phyloP scores from a whole-genome alignment of 371 early-diverging fungal genomes.

The Rhizopus delemar region DNA sequence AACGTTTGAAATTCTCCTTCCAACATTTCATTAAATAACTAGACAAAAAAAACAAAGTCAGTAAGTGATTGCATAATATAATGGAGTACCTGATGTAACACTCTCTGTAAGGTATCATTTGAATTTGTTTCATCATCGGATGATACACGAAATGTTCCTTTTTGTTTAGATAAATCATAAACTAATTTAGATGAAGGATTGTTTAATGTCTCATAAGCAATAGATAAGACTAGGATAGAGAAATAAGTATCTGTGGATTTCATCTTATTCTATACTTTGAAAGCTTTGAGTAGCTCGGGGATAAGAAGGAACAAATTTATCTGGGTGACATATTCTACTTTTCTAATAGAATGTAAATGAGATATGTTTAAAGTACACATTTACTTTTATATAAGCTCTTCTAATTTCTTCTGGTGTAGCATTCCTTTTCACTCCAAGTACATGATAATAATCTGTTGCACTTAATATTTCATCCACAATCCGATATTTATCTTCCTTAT shows the following conservation, averaged over 20 bases:
- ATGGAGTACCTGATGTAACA: slow-evolving; percentile 56
- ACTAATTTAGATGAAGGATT: slow-evolving; percentile 56
- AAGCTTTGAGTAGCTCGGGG: slow-evolving; percentile 40
- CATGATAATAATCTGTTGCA: slow-evolving; percentile 40
- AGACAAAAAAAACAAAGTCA: background rate
- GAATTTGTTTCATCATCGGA: slow-evolving; percentile 31
- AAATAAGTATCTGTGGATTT: background rate
- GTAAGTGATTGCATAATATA: background rate
- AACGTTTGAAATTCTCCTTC: slow-evolving; percentile 69
- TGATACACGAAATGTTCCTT: slow-evolving; percentile 34
- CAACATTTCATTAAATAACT: slow-evolving; percentile 65
- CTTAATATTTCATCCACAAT: slow-evolving; percentile 42
- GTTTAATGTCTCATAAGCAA: slow-evolving; percentile 65
- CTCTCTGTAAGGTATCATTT: slow-evolving; percentile 57
- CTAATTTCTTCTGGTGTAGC: slow-evolving; percentile 40
- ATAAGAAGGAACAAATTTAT: slow-evolving; percentile 40
- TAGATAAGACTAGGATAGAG: slow-evolving; percentile 46
- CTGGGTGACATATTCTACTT: slow-evolving; percentile 52
- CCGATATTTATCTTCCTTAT: slow-evolving; percentile 36
- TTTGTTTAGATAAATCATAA: slow-evolving; percentile 56
- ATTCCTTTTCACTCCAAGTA: slow-evolving; percentile 34
- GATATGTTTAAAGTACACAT: background rate
- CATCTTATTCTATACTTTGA: slow-evolving; percentile 30
- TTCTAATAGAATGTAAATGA: slow-evolving; percentile 19
- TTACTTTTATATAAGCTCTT: slow-evolving; percentile 49